A percentile compares a stretch with the other conserved stretches of the same genome.
phyloP scores from a whole-genome alignment of 139 green algal species.

The Chlamydomonas sphaeroides region DNA sequence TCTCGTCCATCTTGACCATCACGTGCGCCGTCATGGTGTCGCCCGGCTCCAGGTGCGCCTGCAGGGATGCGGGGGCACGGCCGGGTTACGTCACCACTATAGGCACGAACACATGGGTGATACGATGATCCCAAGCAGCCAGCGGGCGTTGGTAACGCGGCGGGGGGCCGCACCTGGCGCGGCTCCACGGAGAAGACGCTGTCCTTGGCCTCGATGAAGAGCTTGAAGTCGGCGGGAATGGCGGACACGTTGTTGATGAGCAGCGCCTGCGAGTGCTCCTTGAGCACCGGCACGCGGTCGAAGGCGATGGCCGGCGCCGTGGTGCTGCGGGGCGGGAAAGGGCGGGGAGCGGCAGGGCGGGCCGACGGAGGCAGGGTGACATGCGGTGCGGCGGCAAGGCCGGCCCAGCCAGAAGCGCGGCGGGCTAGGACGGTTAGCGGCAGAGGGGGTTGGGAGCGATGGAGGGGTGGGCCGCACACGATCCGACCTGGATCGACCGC shows the following conservation, averaged over 20 bases:
- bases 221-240: slow-evolving; percentile 80
- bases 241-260: slow-evolving; percentile 73
- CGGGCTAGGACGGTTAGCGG: no score
- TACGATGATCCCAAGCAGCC: no score
- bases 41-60: slow-evolving; percentile 55
- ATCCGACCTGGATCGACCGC: neutral
- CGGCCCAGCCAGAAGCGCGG: no score
- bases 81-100: no score
- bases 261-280: slow-evolving; percentile 57
- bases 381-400: no score
- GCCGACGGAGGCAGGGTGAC: no score
- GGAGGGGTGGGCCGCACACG: neutral
- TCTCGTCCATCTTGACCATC: slow-evolving; percentile 56
- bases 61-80: no score
- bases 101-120: no score
- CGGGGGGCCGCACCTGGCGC: slow-evolving; percentile 7
- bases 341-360: neutral
- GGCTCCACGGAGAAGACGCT: slow-evolving; percentile 72
- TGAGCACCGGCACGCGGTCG: slow-evolving; percentile 73
- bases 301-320: slow-evolving; percentile 60
- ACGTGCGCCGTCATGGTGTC: slow-evolving; percentile 42
- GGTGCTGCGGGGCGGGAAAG: slow-evolving; percentile 21
- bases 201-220: slow-evolving; percentile 73
- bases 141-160: no score
- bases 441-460: no score